Base-by-base conservation (phyloP, 176 grass and related monocot genomes). In the Typha latifolia region DNA sequence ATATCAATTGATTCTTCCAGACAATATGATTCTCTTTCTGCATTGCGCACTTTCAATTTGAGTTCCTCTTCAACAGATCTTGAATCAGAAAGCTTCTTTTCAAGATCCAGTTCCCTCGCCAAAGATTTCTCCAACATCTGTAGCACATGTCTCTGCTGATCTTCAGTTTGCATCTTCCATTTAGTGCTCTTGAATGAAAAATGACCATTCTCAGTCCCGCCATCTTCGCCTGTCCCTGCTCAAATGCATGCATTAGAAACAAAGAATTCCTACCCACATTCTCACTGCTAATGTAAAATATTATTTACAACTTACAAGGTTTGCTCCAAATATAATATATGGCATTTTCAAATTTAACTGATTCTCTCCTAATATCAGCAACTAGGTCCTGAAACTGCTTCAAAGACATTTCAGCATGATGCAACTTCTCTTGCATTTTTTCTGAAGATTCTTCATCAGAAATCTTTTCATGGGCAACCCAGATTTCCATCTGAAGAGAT, bases 21-120 rank as follows among this genome's bases (percentile, higher is more conserved):
- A 53, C 69, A 86, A 74, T 77, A 87, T 65, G 62, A 77, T 80
- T 96, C 85, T 55, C 78, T 71, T 63, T 89, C 83, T 3, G 72
- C 67, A 32, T 78, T 69, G 57, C 55, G 68, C 62, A 89, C 62
- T 49, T 82, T 86, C 49, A 86, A 18, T 74, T 84, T 82, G 31
- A 96, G 80, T 56, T 89, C 74, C 62, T 91, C 85, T 79, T 84
- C 81, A 32, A 64, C 26, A 55, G 49, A 80, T 73, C 31, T 86
- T 14, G 85, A 83, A 71, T 96, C 88, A 8, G 80, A 81, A 9
- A 96, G 85, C 74, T 86, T 82, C 27, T 84, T 83, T 79, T 89
- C 93, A 79, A 96, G 82, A 83, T 89, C 93, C 55, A 96, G 50
- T 47, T 96, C 93, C 83, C 83, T 82, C 66, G 88, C 93, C 65